phyloP scores from a whole-genome alignment of 2,329 filamentous ascomycete genomes.

The Botrytis porri region DNA sequence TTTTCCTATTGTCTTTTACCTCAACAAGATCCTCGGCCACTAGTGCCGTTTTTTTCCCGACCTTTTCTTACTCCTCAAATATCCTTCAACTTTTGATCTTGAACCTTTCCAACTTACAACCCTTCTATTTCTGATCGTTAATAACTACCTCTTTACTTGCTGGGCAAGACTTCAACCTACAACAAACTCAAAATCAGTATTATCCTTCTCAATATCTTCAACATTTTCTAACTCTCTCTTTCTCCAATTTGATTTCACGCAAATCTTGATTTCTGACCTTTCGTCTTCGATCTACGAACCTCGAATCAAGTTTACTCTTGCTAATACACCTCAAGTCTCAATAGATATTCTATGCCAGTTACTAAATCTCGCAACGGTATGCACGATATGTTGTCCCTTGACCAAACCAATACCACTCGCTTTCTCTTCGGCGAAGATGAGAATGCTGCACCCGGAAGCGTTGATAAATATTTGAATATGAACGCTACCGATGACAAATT shows the following conservation, averaged over 20 bases:
- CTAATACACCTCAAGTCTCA: conserved; percentile 55
- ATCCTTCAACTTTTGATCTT: conserved; percentile 1
- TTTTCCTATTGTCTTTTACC: conserved; percentile 3
- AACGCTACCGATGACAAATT: conserved; percentile 80
- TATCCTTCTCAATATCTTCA: conserved; percentile 15
- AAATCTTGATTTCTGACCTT: background rate
- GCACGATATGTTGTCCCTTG: conserved; percentile 63
- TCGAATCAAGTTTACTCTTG: conserved; percentile 21
- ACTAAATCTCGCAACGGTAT: conserved; percentile 66
- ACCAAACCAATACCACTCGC: conserved; percentile 79
- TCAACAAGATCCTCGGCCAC: conserved; percentile 1
- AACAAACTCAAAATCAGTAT: background rate
- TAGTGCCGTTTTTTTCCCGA: background rate
- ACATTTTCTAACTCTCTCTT: conserved; percentile 3
- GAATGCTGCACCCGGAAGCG: conserved; percentile 47
- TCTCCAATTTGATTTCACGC: background rate
- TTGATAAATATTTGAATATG: conserved; percentile 68
- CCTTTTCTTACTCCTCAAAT: background rate
- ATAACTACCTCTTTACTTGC: conserved; percentile 11
- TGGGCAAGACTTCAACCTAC: conserved; percentile 7
- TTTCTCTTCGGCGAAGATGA: conserved; percentile 86
- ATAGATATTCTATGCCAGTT: conserved; percentile 93
- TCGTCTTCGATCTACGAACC: conserved; percentile 3
- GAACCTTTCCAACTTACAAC: conserved; percentile 9
- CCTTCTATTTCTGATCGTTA: conserved; percentile 9